Percentiles rank a stretch among this genome's conserved stretches.
These are phyloP conservation scores for Pseudocercospora musae DNA, from an alignment of 2,329 filamentous ascomycete genomes.

Conservation along the genomic window DNA sequence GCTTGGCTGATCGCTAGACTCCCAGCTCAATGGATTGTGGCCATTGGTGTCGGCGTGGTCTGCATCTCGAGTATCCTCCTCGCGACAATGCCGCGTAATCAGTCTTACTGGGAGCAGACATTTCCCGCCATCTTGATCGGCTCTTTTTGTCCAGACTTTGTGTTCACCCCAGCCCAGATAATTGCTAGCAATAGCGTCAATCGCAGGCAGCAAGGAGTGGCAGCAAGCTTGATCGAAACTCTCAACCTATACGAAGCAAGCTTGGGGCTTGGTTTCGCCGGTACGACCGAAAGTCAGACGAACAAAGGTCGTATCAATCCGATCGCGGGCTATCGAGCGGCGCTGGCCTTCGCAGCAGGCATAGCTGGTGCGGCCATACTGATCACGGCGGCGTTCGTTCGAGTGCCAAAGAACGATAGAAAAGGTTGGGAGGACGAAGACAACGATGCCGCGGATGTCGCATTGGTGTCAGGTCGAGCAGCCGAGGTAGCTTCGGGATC, in stretches of 20 bases:
- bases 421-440: constrained; percentile 4
- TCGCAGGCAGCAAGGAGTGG: neutral
- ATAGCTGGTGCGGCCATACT: neutral
- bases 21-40: constrained; percentile 5
- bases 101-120: constrained; percentile 11
- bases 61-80: constrained; percentile 6
- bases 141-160: neutral
- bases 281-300: constrained; percentile 26
- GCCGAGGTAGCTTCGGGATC: neutral
- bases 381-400: neutral
- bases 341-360: neutral
- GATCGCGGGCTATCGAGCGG: neutral
- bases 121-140: constrained; percentile 5
- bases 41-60: constrained; percentile 1
- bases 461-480: neutral
- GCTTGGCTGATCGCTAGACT: neutral
- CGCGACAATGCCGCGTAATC: constrained; percentile 4
- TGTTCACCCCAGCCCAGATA: neutral
- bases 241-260: constrained; percentile 63
- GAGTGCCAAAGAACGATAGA: neutral
- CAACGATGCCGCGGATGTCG: neutral
- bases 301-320: neutral
- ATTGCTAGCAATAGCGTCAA: constrained; percentile 3
- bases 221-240: neutral
- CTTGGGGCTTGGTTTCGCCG: constrained; percentile 62